These are phyloP conservation scores for Persicaria tinctoria DNA, from an alignment of 148 eudicot genomes.

Conservation along the genomic window DNA sequence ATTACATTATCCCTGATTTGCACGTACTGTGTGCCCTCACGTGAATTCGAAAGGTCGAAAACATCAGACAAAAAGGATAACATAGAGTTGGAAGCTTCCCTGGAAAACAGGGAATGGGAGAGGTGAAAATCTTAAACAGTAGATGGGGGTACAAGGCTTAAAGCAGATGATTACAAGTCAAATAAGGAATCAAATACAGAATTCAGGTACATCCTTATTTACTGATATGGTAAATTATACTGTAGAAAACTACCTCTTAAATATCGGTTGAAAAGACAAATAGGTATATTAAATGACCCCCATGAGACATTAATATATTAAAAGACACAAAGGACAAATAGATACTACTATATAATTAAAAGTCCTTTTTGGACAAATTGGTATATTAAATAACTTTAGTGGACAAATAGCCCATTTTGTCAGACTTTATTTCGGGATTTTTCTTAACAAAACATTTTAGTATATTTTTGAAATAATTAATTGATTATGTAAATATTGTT, in stretches of 20 bases:
- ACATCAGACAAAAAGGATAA: constrained; percentile 82
- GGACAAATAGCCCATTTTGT: too few species aligned
- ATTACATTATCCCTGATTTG: constrained; percentile 71
- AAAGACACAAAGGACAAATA: too few species aligned
- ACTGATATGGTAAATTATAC: background rate
- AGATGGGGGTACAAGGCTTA: background rate
- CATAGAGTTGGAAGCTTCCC: constrained; percentile 99
- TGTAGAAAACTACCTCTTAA: background rate
- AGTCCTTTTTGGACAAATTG: too few species aligned
- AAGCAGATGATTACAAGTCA: background rate
- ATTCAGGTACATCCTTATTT: background rate
- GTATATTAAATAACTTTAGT: too few species aligned
- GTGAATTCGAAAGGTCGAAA: constrained; percentile 70
- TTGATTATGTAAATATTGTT: too few species aligned
- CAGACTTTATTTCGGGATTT: too few species aligned
- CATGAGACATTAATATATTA: too few species aligned
- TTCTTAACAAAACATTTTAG: too few species aligned
- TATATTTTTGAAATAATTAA: too few species aligned
- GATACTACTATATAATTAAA: too few species aligned
- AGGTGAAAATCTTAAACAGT: background rate
- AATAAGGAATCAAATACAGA: background rate
- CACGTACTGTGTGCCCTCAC: constrained; percentile 42
- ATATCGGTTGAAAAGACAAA: background rate
- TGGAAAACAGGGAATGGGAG: constrained; percentile 25
- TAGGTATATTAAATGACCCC: too few species aligned